A percentile compares a stretch with the other conserved stretches of the same genome.
phyloP scores from a whole-genome alignment of 441 rosid species.

The Macaranga tanarius region DNA sequence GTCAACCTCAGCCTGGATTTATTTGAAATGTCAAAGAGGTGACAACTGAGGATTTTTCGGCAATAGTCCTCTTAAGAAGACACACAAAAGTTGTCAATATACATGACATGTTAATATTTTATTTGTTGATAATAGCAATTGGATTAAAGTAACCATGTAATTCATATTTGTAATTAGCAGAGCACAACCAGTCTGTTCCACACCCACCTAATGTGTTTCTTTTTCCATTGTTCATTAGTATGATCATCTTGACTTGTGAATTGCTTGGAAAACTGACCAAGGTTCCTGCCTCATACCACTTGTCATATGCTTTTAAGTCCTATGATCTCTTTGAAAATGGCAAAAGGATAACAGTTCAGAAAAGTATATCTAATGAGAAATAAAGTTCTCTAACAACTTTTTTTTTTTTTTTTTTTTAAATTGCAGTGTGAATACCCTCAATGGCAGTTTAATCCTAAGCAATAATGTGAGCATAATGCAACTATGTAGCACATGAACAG shows the following conservation, averaged over 20 bases:
- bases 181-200: conserved; percentile 1
- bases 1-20: not conserved
- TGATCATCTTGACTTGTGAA: conserved; percentile 11
- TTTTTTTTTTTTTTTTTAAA: not conserved
- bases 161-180: not conserved
- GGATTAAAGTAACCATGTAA: conserved; percentile 2
- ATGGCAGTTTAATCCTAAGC: not conserved
- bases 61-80: not conserved
- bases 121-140: conserved; percentile 1
- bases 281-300: not conserved
- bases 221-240: not conserved
- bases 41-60: not conserved
- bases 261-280: conserved; percentile 14
- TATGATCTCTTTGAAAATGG: conserved; percentile 1
- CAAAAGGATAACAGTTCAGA: not conserved
- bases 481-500: too few relatives aligned
- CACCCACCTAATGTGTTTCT: not conserved
- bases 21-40: conserved; percentile 4
- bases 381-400: not conserved
- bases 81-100: not conserved
- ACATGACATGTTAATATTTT: conserved; percentile 15
- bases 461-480: not conserved
- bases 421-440: not conserved
- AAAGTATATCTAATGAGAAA: not conserved
- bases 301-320: not conserved